Evolutionary conservation across 2,329 filamentous ascomycete species (phyloP).

Genomic region (Elsinoe perseae): DNA sequence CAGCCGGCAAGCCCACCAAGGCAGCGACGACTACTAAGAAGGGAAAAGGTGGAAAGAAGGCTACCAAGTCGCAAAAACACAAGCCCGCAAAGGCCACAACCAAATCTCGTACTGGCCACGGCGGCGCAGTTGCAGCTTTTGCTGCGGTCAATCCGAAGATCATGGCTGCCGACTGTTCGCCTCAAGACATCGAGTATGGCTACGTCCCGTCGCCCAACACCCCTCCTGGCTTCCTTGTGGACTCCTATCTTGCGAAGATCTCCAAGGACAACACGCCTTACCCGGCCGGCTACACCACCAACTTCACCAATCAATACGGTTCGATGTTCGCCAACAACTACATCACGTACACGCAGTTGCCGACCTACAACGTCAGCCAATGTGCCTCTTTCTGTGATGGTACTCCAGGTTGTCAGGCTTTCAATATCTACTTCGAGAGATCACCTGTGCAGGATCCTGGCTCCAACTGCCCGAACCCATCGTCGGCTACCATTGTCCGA

Average conservation of each 20-base stretch:
- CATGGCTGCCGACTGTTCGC: neutral
- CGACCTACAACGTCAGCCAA: constrained; percentile 16
- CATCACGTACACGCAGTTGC: constrained; percentile 17
- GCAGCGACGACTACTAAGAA: neutral
- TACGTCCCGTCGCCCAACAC: constrained; percentile 15
- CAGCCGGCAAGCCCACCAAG: neutral
- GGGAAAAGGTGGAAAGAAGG: neutral
- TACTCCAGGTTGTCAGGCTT: constrained; percentile 18
- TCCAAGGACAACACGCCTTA: constrained; percentile 14
- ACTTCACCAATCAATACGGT: constrained; percentile 16
- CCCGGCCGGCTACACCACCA: constrained; percentile 19
- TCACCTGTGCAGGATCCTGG: constrained; percentile 19
- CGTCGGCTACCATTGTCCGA: constrained; percentile 3
- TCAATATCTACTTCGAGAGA: constrained; percentile 22
- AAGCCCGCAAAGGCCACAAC: constrained; percentile 1
- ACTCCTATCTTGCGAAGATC: constrained; percentile 14
- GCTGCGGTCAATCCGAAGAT: constrained; percentile 1
- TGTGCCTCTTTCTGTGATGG: constrained; percentile 20
- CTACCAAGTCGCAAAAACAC: neutral
- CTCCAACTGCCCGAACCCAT: constrained; percentile 17
- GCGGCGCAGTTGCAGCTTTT: constrained; percentile 1
- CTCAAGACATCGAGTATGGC: constrained; percentile 10
- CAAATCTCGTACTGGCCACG: neutral
- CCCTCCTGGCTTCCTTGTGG: constrained; percentile 17
- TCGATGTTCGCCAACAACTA: constrained; percentile 19